These are phyloP conservation scores for Trypanosoma vivax DNA, from an alignment of 208 protist genomes.

Conservation along the genomic window DNA sequence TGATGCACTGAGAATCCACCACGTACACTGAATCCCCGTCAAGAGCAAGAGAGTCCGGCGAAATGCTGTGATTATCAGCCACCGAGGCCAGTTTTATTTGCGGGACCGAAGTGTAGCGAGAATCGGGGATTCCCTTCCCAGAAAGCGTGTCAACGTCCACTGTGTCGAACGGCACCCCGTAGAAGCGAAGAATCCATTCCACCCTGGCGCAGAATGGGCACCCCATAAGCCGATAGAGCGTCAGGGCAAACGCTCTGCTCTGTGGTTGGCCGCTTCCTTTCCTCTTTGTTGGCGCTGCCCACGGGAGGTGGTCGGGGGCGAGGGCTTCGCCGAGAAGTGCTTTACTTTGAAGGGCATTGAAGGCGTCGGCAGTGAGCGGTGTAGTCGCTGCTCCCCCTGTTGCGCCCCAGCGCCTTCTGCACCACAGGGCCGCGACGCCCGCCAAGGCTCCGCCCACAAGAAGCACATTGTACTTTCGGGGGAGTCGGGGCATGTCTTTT, in stretches of 20 bases:
- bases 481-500: constrained; percentile 9
- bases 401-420: background rate
- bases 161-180: constrained; percentile 60
- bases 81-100: constrained; percentile 51
- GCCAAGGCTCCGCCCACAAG: constrained; percentile 3
- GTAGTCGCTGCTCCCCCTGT: background rate
- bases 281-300: constrained; percentile 19
- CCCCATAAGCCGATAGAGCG: constrained; percentile 66
- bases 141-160: constrained; percentile 66
- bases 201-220: constrained; percentile 88
- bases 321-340: constrained; percentile 36
- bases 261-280: constrained; percentile 8
- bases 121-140: constrained; percentile 49
- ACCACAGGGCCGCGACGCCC: constrained; percentile 6
- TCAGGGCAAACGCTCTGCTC: constrained; percentile 31
- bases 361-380: constrained; percentile 44
- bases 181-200: constrained; percentile 55
- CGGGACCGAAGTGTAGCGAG: constrained; percentile 62
- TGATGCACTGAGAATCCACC: constrained; percentile 63
- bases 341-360: constrained; percentile 58
- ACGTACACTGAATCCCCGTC: constrained; percentile 26
- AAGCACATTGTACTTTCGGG: background rate
- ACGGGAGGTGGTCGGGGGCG: constrained; percentile 36
- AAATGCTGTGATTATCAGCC: background rate
- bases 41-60: too few species aligned